phyloP scores from a whole-genome alignment of 768 basidiomycete species.

The Pulveroboletus frians region DNA sequence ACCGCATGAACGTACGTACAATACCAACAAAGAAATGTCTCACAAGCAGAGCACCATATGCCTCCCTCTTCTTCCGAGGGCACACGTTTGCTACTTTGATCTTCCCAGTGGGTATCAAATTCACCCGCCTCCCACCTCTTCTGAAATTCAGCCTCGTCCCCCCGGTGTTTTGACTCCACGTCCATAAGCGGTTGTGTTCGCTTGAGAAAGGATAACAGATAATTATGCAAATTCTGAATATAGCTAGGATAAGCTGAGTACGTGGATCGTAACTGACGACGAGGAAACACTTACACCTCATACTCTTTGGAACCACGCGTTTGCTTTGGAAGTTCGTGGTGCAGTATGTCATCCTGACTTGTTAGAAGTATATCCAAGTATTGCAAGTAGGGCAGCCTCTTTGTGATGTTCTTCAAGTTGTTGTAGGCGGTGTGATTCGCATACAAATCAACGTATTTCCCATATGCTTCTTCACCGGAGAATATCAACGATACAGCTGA shows the following conservation, averaged over 20 bases:
- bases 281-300: constrained; percentile 54
- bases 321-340: constrained; percentile 65
- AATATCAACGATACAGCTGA: constrained; percentile 79
- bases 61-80: constrained; percentile 48
- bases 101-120: constrained; percentile 69
- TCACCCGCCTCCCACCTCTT: constrained; percentile 75
- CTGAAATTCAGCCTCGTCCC: constrained; percentile 66
- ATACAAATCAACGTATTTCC: constrained; percentile 92
- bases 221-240: constrained; percentile 73
- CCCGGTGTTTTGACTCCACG: constrained; percentile 58
- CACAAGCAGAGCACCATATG: constrained; percentile 94
- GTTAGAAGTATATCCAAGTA: constrained; percentile 84
- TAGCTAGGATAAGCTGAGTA: constrained; percentile 49
- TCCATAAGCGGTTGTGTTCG: constrained; percentile 82
- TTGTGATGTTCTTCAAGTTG: constrained; percentile 83
- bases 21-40: constrained; percentile 30
- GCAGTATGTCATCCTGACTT: constrained; percentile 55
- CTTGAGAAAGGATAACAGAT: constrained; percentile 82
- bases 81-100: constrained; percentile 35
- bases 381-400: constrained; percentile 84
- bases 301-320: constrained; percentile 69
- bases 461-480: constrained; percentile 94
- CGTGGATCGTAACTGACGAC: constrained; percentile 2
- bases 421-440: constrained; percentile 81
- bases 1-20: constrained; percentile 2